Percentiles rank a stretch among this genome's conserved stretches.
phyloP scores from a whole-genome alignment of 768 basidiomycete genomes.

The Trametes cingulata region DNA sequence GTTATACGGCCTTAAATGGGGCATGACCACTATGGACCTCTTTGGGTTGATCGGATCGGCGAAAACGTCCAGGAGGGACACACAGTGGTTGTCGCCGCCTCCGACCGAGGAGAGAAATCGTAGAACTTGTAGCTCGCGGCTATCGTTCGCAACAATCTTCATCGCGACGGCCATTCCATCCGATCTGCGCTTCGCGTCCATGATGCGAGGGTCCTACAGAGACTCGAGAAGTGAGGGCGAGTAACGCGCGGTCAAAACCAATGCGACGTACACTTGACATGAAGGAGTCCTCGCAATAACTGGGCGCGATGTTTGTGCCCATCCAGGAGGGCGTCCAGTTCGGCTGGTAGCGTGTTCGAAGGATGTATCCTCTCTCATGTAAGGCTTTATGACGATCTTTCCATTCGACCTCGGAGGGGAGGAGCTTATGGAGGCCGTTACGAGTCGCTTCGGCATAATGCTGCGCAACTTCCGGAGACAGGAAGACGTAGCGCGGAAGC shows the following conservation, averaged over 20 bases:
- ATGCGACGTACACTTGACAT: neutral
- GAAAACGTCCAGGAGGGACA: constrained; percentile 18
- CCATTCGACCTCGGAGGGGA: constrained; percentile 8
- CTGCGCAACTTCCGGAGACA: neutral
- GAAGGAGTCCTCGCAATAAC: constrained; percentile 18
- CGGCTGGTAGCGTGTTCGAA: constrained; percentile 21
- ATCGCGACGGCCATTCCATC: neutral
- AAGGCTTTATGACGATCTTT: constrained; percentile 17
- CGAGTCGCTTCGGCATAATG: neutral
- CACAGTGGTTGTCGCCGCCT: constrained; percentile 21
- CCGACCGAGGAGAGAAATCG: neutral
- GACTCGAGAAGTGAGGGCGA: neutral
- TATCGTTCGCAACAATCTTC: neutral
- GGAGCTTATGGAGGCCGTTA: constrained; percentile 3
- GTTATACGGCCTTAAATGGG: constrained; percentile 20
- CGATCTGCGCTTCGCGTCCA: neutral
- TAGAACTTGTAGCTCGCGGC: neutral
- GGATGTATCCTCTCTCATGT: constrained; percentile 16
- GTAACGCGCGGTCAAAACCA: neutral
- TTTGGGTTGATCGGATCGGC: constrained; percentile 5
- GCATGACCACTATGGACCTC: constrained; percentile 21
- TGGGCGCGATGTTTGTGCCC: constrained; percentile 5
- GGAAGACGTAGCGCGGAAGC: constrained; percentile 10
- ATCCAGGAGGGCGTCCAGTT: constrained; percentile 20
- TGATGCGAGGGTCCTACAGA: neutral